Evolutionary conservation across 1,139 yeast genomes (phyloP).

Genomic region (Kazachstania sp.): DNA sequence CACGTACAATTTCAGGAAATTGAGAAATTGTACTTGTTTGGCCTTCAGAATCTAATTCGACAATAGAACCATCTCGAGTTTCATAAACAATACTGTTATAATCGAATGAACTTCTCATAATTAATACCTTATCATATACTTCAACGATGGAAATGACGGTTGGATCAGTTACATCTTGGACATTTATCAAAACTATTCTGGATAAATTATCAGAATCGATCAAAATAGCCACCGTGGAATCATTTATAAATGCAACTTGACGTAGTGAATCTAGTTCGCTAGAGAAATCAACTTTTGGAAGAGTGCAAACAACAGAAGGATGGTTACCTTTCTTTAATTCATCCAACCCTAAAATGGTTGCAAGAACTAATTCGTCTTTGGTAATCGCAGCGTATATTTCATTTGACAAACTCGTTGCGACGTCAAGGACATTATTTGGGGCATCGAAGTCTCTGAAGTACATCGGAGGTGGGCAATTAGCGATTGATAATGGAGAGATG

Average conservation of each 20-base stretch:
- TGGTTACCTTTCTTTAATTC: constrained; percentile 36
- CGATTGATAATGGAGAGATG: constrained; percentile 74
- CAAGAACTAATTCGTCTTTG: constrained; percentile 36
- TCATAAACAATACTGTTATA: constrained; percentile 48
- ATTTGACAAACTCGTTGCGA: constrained; percentile 58
- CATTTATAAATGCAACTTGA: constrained; percentile 53
- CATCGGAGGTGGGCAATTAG: constrained; percentile 94
- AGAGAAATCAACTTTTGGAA: constrained; percentile 35
- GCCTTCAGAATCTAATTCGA: constrained; percentile 33
- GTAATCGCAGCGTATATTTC: constrained; percentile 51
- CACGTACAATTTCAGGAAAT: constrained; percentile 66
- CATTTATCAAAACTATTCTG: constrained; percentile 42
- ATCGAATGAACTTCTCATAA: constrained; percentile 49
- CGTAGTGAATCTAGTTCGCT: constrained; percentile 44
- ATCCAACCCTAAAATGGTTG: constrained; percentile 34
- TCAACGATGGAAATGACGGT: constrained; percentile 37
- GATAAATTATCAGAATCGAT: constrained; percentile 45
- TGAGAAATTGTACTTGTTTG: constrained; percentile 35
- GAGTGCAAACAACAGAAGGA: constrained; percentile 38
- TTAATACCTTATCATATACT: constrained; percentile 43
- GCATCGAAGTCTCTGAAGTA: constrained; percentile 59
- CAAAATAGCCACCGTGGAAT: constrained; percentile 46
- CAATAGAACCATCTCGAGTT: constrained; percentile 55
- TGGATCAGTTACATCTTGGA: constrained; percentile 39
- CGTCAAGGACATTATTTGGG: constrained; percentile 48